Evolutionary conservation across 2,329 filamentous ascomycete genomes (phyloP), one percentile per base, ranked within the genome.

Genomic region (Talaromyces marneffei): DNA sequence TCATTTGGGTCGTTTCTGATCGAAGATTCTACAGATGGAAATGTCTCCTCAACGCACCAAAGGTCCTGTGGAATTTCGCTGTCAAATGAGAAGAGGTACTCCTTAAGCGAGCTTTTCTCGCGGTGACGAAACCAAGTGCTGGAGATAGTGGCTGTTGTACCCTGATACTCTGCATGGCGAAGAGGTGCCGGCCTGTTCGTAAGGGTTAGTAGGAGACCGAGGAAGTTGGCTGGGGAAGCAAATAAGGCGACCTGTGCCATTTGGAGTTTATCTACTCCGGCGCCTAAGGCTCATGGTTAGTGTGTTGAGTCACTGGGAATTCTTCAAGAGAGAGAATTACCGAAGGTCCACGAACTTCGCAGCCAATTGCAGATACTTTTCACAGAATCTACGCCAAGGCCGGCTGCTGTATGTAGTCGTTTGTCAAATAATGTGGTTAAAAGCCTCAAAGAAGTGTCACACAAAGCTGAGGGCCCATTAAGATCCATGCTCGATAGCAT

Each of bases 281-380:
- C 76, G 40, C 81, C 86, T 89, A 65, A 31, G n/a, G 37, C 57
- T 42, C 42, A 29, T 29, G 16, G 50, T 66, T 63, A 61, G 61
- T 63, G 50, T 57, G 40, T 54, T 29, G 54, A 57, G 57, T 6
- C 6, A 37, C 23, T 44, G 35, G 46, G 29, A 39, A 27, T 33
- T 4, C 20, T 4, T n/a, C 35, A n/a, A 31, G 14, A 6, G 16
- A 37, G 35, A 20, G 59, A 74, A 83, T 72, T 79, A 93, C 90
- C 87, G 65, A 92, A 89, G 66, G 86, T 87, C 92, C 93, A 99
- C 68, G 84, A 87, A 35, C 86, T 83, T 67, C 92, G 87, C 1
- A 94, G 74, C 94, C 94, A 99, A 67, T 86, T 83, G 60, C 94
- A 84, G 37, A 94, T 82, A 67, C 89, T 85, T 65, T 86, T 88